These are phyloP conservation scores for Zygosaccharomyces rouxii DNA, from an alignment of 805 yeast genomes.

Conservation along the genomic window DNA sequence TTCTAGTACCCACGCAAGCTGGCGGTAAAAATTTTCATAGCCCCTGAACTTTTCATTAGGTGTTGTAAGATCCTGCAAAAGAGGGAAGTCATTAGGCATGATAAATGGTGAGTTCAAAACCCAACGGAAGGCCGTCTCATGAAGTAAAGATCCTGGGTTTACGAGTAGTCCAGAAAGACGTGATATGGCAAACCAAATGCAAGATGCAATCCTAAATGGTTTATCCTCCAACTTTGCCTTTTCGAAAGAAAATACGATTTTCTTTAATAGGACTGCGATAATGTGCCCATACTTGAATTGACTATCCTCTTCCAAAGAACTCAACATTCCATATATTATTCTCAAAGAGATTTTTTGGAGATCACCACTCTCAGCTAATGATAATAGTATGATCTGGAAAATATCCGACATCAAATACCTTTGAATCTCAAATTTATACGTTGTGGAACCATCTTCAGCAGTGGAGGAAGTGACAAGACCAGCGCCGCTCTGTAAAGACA, in stretches of 20 bases:
- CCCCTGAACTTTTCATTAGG: constrained; percentile 24
- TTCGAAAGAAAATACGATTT: constrained; percentile 36
- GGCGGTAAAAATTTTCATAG: constrained; percentile 50
- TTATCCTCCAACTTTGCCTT: constrained; percentile 17
- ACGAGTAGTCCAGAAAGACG: constrained; percentile 52
- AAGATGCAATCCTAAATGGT: constrained; percentile 36
- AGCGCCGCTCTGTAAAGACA: constrained; percentile 54
- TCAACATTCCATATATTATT: constrained; percentile 44
- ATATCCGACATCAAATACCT: constrained; percentile 54
- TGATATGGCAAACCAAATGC: constrained; percentile 54
- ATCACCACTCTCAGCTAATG: constrained; percentile 37
- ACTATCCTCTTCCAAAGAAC: constrained; percentile 39
- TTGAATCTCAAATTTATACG: constrained; percentile 46
- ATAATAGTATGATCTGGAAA: constrained; percentile 43
- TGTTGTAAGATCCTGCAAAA: constrained; percentile 25
- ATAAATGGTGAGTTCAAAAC: constrained; percentile 46
- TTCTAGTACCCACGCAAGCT: constrained; percentile 62
- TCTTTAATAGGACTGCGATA: constrained; percentile 49
- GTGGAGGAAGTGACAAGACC: constrained; percentile 47
- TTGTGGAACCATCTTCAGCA: constrained; percentile 27
- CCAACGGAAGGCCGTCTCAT: constrained; percentile 67
- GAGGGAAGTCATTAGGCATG: constrained; percentile 42
- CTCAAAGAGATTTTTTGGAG: constrained; percentile 30
- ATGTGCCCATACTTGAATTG: constrained; percentile 54
- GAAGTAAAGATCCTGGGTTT: constrained; percentile 70